These are phyloP conservation scores for Camellia granthamiana DNA, from an alignment of 148 eudicot genomes.

Conservation along the genomic window DNA sequence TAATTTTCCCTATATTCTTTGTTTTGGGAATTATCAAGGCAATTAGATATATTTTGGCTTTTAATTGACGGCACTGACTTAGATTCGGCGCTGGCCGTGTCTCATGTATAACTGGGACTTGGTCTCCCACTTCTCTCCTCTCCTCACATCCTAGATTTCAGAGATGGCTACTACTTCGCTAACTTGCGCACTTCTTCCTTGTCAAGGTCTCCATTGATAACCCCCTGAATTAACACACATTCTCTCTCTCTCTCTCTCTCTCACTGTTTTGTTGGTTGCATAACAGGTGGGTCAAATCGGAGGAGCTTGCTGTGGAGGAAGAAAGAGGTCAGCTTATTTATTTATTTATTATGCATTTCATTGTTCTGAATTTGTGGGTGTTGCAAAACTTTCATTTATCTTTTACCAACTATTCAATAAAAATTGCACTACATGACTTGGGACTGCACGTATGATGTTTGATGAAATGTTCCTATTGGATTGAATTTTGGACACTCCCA, in stretches of 20 bases:
- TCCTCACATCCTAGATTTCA: no score
- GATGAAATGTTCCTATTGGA: constrained; percentile 24
- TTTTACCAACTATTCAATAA: background rate
- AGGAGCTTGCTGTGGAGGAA: background rate
- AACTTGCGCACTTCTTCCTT: constrained; percentile 1
- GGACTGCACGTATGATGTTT: constrained; percentile 20
- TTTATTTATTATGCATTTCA: background rate
- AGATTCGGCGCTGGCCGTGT: no score
- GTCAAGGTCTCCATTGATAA: background rate
- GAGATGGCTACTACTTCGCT: background rate
- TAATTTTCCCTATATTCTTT: no score
- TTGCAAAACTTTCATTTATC: background rate
- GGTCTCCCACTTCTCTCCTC: no score
- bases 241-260: background rate
- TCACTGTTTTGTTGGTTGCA: background rate
- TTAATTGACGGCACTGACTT: no score
- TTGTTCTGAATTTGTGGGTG: background rate
- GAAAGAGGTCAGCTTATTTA: constrained; percentile 5
- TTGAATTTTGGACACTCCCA: background rate
- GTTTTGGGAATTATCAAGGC: no score
- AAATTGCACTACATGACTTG: background rate
- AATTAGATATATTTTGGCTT: no score
- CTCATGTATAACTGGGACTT: no score
- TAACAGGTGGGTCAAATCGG: constrained; percentile 14
- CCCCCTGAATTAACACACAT: no score